phyloP scores from a whole-genome alignment of 352 stramenopile species.

The Globisporangium okanoganense region DNA sequence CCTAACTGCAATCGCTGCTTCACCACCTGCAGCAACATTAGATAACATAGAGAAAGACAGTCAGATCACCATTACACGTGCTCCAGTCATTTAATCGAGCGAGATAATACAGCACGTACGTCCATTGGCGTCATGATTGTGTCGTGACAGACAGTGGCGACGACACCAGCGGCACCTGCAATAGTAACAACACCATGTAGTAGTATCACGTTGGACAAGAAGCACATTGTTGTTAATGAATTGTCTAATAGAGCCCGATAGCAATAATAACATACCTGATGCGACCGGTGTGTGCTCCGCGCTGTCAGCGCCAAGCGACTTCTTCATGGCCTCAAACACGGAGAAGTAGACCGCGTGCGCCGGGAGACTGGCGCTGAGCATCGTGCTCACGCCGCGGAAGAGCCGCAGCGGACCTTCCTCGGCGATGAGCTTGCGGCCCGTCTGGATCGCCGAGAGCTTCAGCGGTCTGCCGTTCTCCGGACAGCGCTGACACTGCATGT shows the following conservation, averaged over 20 bases:
- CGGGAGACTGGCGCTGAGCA: slow-evolving; percentile 97
- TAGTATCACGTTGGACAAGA: too few species aligned
- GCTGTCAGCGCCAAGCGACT: slow-evolving; percentile 66
- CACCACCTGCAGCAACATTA: slow-evolving; percentile 67
- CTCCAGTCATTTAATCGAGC: background rate
- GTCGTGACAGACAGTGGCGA: slow-evolving; percentile 96
- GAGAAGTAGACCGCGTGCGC: slow-evolving; percentile 94
- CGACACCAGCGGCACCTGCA: slow-evolving; percentile 85
- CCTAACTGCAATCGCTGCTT: slow-evolving; percentile 99
- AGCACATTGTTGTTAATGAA: too few species aligned
- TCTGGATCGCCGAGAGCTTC: slow-evolving; percentile 58
- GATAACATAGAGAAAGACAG: background rate
- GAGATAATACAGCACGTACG: slow-evolving; percentile 30
- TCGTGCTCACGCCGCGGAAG: slow-evolving; percentile 96
- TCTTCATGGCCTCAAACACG: slow-evolving; percentile 90
- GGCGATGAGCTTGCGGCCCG: slow-evolving; percentile 50
- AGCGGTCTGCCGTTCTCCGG: slow-evolving; percentile 58
- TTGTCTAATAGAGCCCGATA: too few species aligned
- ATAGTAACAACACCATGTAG: slow-evolving; percentile 19
- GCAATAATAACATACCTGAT: slow-evolving; percentile 28
- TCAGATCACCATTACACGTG: slow-evolving; percentile 1
- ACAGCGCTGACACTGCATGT: slow-evolving; percentile 93
- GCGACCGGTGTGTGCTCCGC: slow-evolving; percentile 65
- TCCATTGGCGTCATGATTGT: slow-evolving; percentile 98
- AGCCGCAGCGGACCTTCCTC: slow-evolving; percentile 82